Evolutionary conservation across 352 stramenopile species (phyloP).

Genomic region (Globisporangium splendens): DNA sequence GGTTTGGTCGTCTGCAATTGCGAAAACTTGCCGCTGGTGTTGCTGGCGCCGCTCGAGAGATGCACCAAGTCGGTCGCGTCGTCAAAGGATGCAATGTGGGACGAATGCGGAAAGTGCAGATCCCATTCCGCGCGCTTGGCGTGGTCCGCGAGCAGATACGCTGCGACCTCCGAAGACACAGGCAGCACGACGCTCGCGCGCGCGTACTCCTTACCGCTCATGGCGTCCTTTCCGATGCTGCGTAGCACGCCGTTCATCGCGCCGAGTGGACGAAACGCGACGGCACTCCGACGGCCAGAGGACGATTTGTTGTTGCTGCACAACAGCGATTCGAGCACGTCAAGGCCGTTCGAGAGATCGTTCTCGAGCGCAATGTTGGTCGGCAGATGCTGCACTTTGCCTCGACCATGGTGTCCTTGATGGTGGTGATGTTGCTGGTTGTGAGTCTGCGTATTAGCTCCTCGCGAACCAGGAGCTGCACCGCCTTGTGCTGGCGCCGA

Average conservation of each 20-base stretch:
- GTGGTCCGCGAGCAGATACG: constrained; percentile 62
- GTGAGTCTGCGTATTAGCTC: too few species aligned
- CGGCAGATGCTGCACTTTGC: constrained; percentile 54
- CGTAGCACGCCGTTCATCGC: constrained; percentile 54
- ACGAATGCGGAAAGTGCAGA: constrained; percentile 59
- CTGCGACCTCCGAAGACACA: constrained; percentile 61
- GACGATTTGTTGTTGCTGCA: constrained; percentile 18
- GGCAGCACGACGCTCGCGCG: constrained; percentile 64
- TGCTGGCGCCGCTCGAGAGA: constrained; percentile 32
- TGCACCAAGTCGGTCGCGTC: constrained; percentile 75
- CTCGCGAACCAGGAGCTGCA: constrained; percentile 9
- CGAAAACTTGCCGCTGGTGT: constrained; percentile 14
- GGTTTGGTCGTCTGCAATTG: constrained; percentile 40
- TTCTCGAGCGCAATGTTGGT: constrained; percentile 80
- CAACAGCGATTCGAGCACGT: constrained; percentile 62
- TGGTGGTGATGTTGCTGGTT: too few species aligned
- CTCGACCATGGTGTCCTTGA: constrained; percentile 1
- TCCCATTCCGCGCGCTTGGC: constrained; percentile 75
- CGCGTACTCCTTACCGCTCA: constrained; percentile 40
- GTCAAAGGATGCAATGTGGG: constrained; percentile 67
- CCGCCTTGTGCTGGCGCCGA: constrained; percentile 14
- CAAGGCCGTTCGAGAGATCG: constrained; percentile 56
- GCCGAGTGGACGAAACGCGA: constrained; percentile 58
- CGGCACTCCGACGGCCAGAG: constrained; percentile 17
- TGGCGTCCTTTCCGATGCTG: constrained; percentile 43